Base-by-base conservation (phyloP, 805 yeast species). In the Lipomyces chichibuensis region DNA sequence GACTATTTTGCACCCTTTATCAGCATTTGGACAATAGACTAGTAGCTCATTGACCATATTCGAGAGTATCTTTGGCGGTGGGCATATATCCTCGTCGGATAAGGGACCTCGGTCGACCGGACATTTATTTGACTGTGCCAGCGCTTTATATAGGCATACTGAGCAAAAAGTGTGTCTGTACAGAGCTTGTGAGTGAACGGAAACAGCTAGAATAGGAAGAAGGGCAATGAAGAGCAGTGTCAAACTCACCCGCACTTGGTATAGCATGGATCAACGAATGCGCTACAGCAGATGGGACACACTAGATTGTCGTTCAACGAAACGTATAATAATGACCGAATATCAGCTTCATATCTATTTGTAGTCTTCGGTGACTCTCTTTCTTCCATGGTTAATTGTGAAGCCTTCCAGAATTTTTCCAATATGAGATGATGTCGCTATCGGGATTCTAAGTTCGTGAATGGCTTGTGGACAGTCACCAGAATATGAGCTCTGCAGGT, bases 271-370 rank as follows among this genome's bases (percentile, higher is more conserved):
- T 81, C 80, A 7, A 86, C 80, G 69, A 88, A 84, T 4, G 90
- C 89, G 52, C 83, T 83, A 67, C 85, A 87, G 75, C 92, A 88
- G n/a, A 88, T 85, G 2, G 92, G 91, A 71, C 92, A 84, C 27
- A 69, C 56, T 9, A 72, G 69, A 20, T 67, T 61, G 60, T 72
- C 74, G 60, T 66, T 60, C 29, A 69, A 55, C 20, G 56, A 32
- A 9, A 63, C 65, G 55, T 72, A 71, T 20, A 23, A 35, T 43
- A 69, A 62, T 13, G 60, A 51, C 17, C 71, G 56, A 49, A 63
- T 29, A 60, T 66, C 70, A 6, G 64, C 59, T 7, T 63, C 51
- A 37, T 14, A 52, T 9, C 55, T n/a, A 43, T 8, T 43, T 43
- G 49, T 43, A 17, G 23, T 1, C 23, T 43, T 43, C 23, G 49